Evolutionary conservation across 2,329 filamentous ascomycete genomes (phyloP).

Genomic region (Aspergillus persii): DNA sequence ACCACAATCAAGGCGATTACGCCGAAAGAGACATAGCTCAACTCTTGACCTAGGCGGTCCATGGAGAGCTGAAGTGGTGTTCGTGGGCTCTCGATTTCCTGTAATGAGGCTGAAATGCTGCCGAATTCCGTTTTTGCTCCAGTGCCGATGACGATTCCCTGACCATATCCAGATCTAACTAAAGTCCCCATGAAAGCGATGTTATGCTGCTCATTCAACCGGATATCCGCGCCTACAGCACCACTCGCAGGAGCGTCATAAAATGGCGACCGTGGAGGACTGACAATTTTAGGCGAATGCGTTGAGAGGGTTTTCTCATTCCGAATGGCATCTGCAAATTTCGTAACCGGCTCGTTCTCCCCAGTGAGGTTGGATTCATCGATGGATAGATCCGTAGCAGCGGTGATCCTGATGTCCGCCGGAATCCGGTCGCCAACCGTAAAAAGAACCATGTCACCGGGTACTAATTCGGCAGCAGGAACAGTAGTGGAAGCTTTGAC

Average conservation of each 20-base stretch:
- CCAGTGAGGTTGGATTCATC: conserved; percentile 97
- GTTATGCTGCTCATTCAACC: conserved; percentile 75
- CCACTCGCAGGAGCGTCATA: conserved; percentile 59
- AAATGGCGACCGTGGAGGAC: conserved; percentile 53
- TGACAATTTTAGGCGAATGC: conserved; percentile 30
- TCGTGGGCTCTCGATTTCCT: conserved; percentile 90
- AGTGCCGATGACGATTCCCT: conserved; percentile 95
- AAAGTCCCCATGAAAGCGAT: conserved; percentile 98
- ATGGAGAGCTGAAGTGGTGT: conserved; percentile 94
- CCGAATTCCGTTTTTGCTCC: conserved; percentile 93
- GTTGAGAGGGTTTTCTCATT: conserved; percentile 29
- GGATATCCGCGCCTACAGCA: conserved; percentile 62
- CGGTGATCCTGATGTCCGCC: conserved; percentile 90
- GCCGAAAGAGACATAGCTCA: conserved; percentile 94
- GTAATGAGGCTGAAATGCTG: conserved; percentile 89
- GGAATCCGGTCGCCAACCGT: conserved; percentile 95
- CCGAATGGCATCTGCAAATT: conserved; percentile 64
- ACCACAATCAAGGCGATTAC: conserved; percentile 93
- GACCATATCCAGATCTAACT: conserved; percentile 90
- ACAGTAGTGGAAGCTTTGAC: conserved; percentile 81
- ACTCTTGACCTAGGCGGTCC: conserved; percentile 93
- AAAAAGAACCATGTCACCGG: conserved; percentile 89
- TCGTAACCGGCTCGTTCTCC: conserved; percentile 88
- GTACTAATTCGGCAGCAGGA: conserved; percentile 81
- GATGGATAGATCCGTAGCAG: conserved; percentile 84